Evolutionary conservation across 352 stramenopile species (phyloP).

Genomic region (Thalassiosira livingstoniorum): DNA sequence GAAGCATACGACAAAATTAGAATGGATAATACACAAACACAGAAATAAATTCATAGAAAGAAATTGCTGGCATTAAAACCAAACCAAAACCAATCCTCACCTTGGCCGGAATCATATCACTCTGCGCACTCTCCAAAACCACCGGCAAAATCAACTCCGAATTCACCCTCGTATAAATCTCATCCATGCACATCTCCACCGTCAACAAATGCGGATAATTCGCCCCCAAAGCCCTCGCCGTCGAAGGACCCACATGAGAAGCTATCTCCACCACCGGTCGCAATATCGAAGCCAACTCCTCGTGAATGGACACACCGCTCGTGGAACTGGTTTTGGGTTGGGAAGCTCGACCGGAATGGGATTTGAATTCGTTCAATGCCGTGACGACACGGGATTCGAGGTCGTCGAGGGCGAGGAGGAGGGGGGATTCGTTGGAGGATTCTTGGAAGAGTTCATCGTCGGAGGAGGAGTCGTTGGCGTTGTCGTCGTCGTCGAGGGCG

Average conservation of each 20-base stretch:
- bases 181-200: conserved; percentile 62
- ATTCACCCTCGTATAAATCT: conserved; percentile 73
- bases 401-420: conserved; percentile 75
- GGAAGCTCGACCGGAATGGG: conserved; percentile 60
- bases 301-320: conserved; percentile 65
- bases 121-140: conserved; percentile 78
- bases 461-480: conserved; percentile 26
- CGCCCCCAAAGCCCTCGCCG: conserved; percentile 50
- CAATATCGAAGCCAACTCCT: conserved; percentile 70
- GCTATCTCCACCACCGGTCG: conserved; percentile 77
- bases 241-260: conserved; percentile 71
- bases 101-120: conserved; percentile 72
- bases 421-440: conserved; percentile 62
- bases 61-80: conserved; percentile 75
- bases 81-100: conserved; percentile 68
- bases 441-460: conserved; percentile 10
- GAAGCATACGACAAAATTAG: not conserved
- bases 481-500: conserved; percentile 40
- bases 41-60: conserved; percentile 56
- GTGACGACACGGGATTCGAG: conserved; percentile 71
- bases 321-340: not conserved
- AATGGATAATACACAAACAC: not conserved
- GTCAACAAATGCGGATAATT: conserved; percentile 30
- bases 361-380: conserved; percentile 76
- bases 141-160: conserved; percentile 78